These are phyloP conservation scores for Ophiocordyceps camponoti-leonardi DNA, from an alignment of 2,329 filamentous ascomycete species.

Conservation along the genomic window DNA sequence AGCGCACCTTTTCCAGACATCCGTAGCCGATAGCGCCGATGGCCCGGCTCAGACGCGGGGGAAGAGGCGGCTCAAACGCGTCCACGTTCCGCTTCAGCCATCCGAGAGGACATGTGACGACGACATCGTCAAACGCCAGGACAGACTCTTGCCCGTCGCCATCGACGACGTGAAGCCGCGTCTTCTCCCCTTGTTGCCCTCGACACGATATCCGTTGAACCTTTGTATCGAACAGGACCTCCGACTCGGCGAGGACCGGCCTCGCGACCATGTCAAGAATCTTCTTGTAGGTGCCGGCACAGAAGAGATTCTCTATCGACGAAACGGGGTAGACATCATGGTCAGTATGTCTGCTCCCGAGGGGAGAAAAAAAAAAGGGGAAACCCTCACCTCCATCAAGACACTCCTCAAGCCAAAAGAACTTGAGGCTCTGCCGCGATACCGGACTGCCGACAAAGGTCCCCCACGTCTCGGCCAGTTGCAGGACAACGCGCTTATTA, in stretches of 20 bases:
- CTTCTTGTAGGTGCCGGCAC: slow-evolving; percentile 39
- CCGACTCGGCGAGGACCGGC: slow-evolving; percentile 35
- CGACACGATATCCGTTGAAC: slow-evolving; percentile 24
- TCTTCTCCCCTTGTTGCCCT: slow-evolving; percentile 11
- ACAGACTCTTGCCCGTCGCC: slow-evolving; percentile 6
- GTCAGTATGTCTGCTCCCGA: background rate
- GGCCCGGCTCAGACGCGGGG: slow-evolving; percentile 36
- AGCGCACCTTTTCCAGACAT: slow-evolving; percentile 46
- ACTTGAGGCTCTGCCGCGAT: slow-evolving; percentile 50
- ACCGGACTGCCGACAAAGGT: slow-evolving; percentile 52
- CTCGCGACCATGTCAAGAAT: slow-evolving; percentile 40
- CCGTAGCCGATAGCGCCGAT: slow-evolving; percentile 53
- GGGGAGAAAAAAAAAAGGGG: background rate
- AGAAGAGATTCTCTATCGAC: slow-evolving; percentile 38
- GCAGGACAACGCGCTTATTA: slow-evolving; percentile 26
- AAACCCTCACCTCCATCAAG: slow-evolving; percentile 45
- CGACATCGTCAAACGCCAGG: slow-evolving; percentile 46
- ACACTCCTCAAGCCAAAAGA: slow-evolving; percentile 64
- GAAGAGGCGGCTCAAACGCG: slow-evolving; percentile 45
- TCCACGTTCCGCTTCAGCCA: slow-evolving; percentile 44
- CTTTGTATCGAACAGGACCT: slow-evolving; percentile 32
- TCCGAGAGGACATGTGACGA: slow-evolving; percentile 51
- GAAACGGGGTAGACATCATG: background rate
- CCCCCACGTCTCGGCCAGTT: slow-evolving; percentile 50
- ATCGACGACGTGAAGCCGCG: slow-evolving; percentile 27